Conservation (phyloP, 345 rosid species). For the Laguncularia racemosa region DNA sequence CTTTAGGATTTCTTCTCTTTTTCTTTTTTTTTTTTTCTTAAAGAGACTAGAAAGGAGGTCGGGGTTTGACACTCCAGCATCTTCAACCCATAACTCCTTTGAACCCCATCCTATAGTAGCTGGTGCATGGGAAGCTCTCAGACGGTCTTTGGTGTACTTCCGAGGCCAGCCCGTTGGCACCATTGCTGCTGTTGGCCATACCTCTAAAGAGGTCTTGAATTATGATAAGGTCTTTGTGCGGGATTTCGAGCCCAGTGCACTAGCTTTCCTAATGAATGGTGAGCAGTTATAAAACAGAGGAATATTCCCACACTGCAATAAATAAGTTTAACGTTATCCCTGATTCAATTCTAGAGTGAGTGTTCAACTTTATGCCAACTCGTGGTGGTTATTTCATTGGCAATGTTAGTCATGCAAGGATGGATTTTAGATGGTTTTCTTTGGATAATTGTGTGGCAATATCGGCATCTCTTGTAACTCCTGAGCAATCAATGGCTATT, state of each 20-base stretch:
- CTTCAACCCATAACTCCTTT: conserved; percentile 76
- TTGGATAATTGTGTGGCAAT: conserved; percentile 55
- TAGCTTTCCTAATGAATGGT: conserved; percentile 75
- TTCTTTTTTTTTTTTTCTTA: too few relatives aligned
- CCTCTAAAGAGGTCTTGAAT: conserved; percentile 90
- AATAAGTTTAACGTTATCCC: too few relatives aligned
- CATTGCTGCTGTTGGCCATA: conserved; percentile 85
- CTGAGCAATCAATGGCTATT: conserved; percentile 55
- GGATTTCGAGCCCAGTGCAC: conserved; percentile 79
- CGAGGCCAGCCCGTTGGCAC: conserved; percentile 88
- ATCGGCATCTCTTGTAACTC: conserved; percentile 46
- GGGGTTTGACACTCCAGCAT: conserved; percentile 69
- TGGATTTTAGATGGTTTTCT: conserved; percentile 67
- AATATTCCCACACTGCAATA: conserved; percentile 67
- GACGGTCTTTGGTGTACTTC: conserved; percentile 71
- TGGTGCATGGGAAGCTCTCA: conserved; percentile 91
- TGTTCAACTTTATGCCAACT: too few relatives aligned
- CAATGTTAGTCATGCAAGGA: conserved; percentile 62
- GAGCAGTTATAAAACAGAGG: conserved; percentile 70
- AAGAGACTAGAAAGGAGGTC: conserved; percentile 63
- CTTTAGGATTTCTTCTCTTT: too few relatives aligned
- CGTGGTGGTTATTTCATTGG: too few relatives aligned
- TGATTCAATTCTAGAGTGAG: too few relatives aligned
- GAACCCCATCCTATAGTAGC: conserved; percentile 97
- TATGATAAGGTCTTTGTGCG: conserved; percentile 93